Evolutionary conservation across 1,139 yeast species (phyloP).

Genomic region (Kodamaea fungicola): DNA sequence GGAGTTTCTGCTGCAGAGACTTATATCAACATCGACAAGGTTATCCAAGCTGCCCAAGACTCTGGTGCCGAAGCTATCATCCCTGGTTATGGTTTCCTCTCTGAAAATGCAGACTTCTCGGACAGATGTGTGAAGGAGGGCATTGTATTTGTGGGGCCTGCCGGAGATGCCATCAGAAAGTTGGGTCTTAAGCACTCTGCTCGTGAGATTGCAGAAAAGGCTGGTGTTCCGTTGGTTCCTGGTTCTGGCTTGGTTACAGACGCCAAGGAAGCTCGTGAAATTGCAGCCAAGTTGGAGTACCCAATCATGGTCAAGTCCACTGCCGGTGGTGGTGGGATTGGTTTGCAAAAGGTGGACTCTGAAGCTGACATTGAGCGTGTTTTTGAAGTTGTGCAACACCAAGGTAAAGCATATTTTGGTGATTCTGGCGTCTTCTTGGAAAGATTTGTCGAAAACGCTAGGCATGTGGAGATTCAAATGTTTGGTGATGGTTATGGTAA

Average conservation of each 20-base stretch:
- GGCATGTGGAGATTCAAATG: conserved; percentile 96
- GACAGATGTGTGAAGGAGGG: conserved; percentile 82
- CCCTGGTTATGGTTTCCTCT: conserved; percentile 95
- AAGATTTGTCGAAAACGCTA: conserved; percentile 86
- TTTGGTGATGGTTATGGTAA: conserved; percentile 93
- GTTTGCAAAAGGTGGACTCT: conserved; percentile 86
- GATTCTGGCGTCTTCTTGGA: conserved; percentile 94
- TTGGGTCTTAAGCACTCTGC: conserved; percentile 95
- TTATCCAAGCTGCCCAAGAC: conserved; percentile 76
- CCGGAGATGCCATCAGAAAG: conserved; percentile 86
- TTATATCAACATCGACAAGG: conserved; percentile 79
- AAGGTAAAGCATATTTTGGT: conserved; percentile 88
- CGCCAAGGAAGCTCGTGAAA: conserved; percentile 67
- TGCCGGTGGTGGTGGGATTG: conserved; percentile 99
- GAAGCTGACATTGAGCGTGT: conserved; percentile 77
- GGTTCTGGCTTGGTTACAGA: conserved; percentile 80
- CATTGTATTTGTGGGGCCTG: conserved; percentile 90
- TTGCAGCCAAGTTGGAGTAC: conserved; percentile 77
- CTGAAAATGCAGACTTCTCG: conserved; percentile 95
- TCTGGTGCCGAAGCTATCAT: conserved; percentile 88
- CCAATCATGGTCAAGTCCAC: conserved; percentile 97
- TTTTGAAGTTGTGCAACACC: conserved; percentile 87
- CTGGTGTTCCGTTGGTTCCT: conserved; percentile 92
- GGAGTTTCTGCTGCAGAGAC: conserved; percentile 90
- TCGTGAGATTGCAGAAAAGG: conserved; percentile 82